A percentile compares a stretch with the other conserved stretches of the same genome.
Evolutionary conservation across 2,329 filamentous ascomycete genomes (phyloP).

Genomic region (Aspergillus clavatus): DNA sequence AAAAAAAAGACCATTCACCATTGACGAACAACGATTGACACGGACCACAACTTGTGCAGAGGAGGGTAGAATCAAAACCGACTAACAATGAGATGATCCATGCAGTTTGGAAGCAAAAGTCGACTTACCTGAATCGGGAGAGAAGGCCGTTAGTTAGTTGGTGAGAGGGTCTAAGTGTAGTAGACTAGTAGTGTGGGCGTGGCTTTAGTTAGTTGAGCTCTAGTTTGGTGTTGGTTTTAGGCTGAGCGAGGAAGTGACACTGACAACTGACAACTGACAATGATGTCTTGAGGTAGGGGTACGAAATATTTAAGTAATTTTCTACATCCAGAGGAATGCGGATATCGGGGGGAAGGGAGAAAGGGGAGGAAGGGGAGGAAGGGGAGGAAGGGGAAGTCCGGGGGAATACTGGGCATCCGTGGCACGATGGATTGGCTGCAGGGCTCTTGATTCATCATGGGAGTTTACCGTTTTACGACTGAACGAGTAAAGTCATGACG

Average conservation of each 20-base stretch:
- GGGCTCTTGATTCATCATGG: too few relatives aligned
- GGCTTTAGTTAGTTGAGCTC: too few relatives aligned
- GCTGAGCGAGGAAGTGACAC: neutral
- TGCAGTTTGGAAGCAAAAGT: neutral
- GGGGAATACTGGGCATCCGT: too few relatives aligned
- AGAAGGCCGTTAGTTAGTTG: conserved; percentile 20
- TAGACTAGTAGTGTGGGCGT: conserved; percentile 11
- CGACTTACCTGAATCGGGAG: conserved; percentile 20
- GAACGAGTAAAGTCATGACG: too few relatives aligned
- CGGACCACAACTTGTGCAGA: conserved; percentile 3
- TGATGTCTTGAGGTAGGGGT: too few relatives aligned
- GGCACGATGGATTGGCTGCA: too few relatives aligned
- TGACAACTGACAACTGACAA: neutral
- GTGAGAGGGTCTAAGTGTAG: too few relatives aligned
- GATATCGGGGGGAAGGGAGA: neutral
- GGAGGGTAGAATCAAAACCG: too few relatives aligned
- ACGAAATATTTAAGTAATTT: neutral
- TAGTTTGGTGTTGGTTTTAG: too few relatives aligned
- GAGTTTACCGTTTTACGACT: too few relatives aligned
- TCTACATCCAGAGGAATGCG: neutral
- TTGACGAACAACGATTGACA: neutral
- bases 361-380: too few relatives aligned
- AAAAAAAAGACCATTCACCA: neutral
- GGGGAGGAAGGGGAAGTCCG: too few relatives aligned
- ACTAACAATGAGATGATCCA: conserved; percentile 1